phyloP scores from a whole-genome alignment of 805 yeast genomes.

The Metschnikowia aberdeeniae region DNA sequence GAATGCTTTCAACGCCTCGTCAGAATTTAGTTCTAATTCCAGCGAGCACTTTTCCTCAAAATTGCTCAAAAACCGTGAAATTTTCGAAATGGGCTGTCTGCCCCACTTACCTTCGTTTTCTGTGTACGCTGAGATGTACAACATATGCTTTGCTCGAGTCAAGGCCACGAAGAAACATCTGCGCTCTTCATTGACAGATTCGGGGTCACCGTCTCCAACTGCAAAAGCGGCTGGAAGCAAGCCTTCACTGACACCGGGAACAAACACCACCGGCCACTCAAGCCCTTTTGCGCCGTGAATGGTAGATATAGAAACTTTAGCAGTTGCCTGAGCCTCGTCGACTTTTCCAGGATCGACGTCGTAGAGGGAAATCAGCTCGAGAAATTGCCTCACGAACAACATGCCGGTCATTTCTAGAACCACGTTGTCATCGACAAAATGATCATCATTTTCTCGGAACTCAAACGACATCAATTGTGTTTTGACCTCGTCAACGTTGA shows the following conservation, averaged over 20 bases:
- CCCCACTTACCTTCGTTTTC: constrained; percentile 17
- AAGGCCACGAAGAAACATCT: constrained; percentile 84
- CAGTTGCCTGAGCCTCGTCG: constrained; percentile 13
- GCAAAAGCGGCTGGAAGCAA: constrained; percentile 58
- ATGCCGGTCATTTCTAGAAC: constrained; percentile 11
- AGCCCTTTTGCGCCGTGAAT: constrained; percentile 91
- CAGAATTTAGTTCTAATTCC: constrained; percentile 19
- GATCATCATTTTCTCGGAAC: constrained; percentile 25
- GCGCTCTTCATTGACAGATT: constrained; percentile 64
- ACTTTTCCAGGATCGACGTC: constrained; percentile 21
- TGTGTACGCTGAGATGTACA: constrained; percentile 41
- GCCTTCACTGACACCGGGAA: constrained; percentile 68
- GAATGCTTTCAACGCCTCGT: constrained; percentile 16
- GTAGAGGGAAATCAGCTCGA: constrained; percentile 16
- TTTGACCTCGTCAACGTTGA: constrained; percentile 40
- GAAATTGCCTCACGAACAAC: constrained; percentile 9
- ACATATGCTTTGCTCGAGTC: constrained; percentile 68
- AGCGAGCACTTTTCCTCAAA: constrained; percentile 5
- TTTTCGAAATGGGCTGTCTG: constrained; percentile 17
- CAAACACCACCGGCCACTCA: constrained; percentile 92
- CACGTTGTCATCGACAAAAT: constrained; percentile 6
- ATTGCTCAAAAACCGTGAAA: constrained; percentile 27
- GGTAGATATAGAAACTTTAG: constrained; percentile 56
- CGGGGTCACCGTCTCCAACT: constrained; percentile 22
- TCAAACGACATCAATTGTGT: constrained; percentile 32